Conservation (phyloP, 1,139 yeast species). For the Blastobotrys ciferrii region DNA sequence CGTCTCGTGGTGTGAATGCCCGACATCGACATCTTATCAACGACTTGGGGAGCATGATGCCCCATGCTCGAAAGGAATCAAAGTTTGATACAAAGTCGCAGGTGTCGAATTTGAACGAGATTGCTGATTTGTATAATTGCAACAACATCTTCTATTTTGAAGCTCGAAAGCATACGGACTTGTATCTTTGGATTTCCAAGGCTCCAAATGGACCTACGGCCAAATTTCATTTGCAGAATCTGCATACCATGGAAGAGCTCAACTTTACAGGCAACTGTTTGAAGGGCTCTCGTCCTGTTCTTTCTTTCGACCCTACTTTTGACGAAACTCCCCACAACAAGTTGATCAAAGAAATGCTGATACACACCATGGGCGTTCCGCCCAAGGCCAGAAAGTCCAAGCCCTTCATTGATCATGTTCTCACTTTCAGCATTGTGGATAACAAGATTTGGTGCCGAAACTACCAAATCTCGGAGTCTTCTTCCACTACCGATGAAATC, state of each 20-base stretch:
- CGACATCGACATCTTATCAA: slow-evolving; percentile 93
- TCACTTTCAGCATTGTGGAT: slow-evolving; percentile 90
- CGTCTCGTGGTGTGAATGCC: slow-evolving; percentile 88
- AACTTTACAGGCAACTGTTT: slow-evolving; percentile 95
- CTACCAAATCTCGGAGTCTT: slow-evolving; percentile 82
- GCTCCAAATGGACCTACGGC: slow-evolving; percentile 98
- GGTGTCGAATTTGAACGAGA: slow-evolving; percentile 84
- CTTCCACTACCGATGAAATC: slow-evolving; percentile 46
- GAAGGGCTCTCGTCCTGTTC: slow-evolving; percentile 93
- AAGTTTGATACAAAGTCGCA: slow-evolving; percentile 92
- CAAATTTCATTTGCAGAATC: slow-evolving; percentile 89
- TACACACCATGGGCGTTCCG: slow-evolving; percentile 92
- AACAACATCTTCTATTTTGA: slow-evolving; percentile 92
- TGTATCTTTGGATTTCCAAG: slow-evolving; percentile 90
- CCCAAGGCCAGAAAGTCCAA: slow-evolving; percentile 91
- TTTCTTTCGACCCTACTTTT: slow-evolving; percentile 83
- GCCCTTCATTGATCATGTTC: slow-evolving; percentile 93
- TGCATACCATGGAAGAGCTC: slow-evolving; percentile 94
- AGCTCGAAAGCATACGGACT: slow-evolving; percentile 93
- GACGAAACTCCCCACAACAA: slow-evolving; percentile 61
- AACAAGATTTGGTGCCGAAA: slow-evolving; percentile 95
- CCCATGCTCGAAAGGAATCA: slow-evolving; percentile 96
- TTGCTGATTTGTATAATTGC: slow-evolving; percentile 96
- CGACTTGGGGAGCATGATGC: slow-evolving; percentile 76
- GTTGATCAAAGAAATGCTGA: slow-evolving; percentile 80